Percentiles rank a stretch among this genome's conserved stretches.
Conservation (phyloP, 768 basidiomycete species). For the Suillus alpinus region DNA sequence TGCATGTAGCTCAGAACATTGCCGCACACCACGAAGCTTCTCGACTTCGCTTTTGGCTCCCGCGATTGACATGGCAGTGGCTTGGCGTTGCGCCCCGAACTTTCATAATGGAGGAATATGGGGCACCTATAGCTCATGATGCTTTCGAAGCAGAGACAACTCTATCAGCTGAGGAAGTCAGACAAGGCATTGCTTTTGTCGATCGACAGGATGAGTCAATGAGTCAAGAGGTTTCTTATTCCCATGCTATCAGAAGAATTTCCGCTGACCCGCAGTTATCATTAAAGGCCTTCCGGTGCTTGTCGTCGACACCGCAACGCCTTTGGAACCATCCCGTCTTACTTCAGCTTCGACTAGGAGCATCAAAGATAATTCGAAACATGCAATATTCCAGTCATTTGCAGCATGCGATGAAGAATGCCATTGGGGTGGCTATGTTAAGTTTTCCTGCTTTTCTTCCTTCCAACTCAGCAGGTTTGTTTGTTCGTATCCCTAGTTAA, state of each 20-base stretch:
- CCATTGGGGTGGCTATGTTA: conserved; percentile 40
- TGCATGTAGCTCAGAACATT: conserved; percentile 33
- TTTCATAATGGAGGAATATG: conserved; percentile 27
- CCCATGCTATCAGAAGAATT: not conserved
- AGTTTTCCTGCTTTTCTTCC: conserved; percentile 44
- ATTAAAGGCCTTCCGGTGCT: not conserved
- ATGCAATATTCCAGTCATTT: conserved; percentile 41
- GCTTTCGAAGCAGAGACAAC: conserved; percentile 16
- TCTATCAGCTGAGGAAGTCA: conserved; percentile 30
- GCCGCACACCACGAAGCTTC: conserved; percentile 30
- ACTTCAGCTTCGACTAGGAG: conserved; percentile 28
- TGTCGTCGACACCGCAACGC: conserved; percentile 6
- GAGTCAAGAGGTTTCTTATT: not conserved
- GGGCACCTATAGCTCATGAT: conserved; percentile 6
- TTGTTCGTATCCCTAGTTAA: not conserved
- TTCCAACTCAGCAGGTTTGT: conserved; percentile 29
- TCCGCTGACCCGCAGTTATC: not conserved
- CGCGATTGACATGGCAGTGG: conserved; percentile 40
- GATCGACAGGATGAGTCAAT: not conserved
- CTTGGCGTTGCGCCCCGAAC: conserved; percentile 37
- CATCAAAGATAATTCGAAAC: conserved; percentile 30
- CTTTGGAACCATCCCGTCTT: conserved; percentile 26
- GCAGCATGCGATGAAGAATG: conserved; percentile 45
- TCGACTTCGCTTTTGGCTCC: conserved; percentile 37
- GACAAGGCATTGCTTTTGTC: conserved; percentile 28